Percentiles rank a stretch among this genome's conserved stretches.
Conservation (phyloP, 768 basidiomycete genomes). For the Naganishia antarctica region DNA sequence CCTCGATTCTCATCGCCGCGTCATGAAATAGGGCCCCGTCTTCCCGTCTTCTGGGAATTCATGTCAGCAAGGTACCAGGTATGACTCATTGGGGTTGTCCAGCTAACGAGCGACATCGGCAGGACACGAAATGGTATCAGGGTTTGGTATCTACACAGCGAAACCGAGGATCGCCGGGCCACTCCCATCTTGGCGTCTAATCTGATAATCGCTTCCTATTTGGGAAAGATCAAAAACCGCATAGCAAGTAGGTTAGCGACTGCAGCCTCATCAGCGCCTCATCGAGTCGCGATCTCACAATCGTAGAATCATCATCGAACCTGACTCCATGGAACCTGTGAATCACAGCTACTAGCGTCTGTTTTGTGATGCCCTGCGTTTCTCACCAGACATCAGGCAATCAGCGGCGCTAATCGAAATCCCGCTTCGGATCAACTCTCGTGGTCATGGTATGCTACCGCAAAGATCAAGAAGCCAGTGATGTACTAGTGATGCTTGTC, state of each 20-base stretch:
- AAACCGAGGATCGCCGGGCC: no score
- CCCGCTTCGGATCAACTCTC: constrained; percentile 10
- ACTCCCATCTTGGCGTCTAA: no score
- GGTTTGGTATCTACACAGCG: no score
- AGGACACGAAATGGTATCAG: no score
- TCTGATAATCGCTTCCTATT: background rate
- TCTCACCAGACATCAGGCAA: background rate
- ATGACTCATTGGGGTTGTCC: background rate
- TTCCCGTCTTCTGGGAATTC: background rate
- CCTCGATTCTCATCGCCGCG: no score
- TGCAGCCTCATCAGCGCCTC: background rate
- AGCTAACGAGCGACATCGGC: no score
- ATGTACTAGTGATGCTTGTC: background rate
- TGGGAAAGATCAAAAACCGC: background rate
- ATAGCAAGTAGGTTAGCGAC: no score
- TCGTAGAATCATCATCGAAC: constrained; percentile 23
- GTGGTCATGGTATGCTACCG: background rate
- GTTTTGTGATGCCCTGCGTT: no score
- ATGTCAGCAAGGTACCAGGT: constrained; percentile 5
- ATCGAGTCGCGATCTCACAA: constrained; percentile 19
- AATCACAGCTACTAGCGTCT: no score
- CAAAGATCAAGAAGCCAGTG: background rate
- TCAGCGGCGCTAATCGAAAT: constrained; percentile 1
- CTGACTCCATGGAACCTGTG: background rate
- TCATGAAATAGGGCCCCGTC: no score